Conservation (phyloP, 2,329 filamentous ascomycete genomes). For the Ophiostoma sp. region DNA sequence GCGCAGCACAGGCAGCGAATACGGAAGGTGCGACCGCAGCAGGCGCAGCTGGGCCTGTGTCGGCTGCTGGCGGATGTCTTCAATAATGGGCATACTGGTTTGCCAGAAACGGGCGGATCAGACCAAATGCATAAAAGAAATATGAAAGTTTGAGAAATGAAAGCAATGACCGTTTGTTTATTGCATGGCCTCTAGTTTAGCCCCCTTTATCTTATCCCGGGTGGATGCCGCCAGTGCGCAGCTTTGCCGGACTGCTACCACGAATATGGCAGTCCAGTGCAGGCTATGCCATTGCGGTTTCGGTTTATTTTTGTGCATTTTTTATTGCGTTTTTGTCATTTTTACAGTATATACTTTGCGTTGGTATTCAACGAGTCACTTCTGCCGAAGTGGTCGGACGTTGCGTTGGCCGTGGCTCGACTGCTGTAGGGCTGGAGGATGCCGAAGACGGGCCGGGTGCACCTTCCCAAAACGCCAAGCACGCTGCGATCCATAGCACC, state of each 20-base stretch:
- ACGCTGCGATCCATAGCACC: not conserved
- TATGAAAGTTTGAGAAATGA: too few species aligned
- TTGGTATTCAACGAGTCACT: not conserved
- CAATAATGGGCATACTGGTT: conserved; percentile 21
- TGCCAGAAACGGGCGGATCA: not conserved
- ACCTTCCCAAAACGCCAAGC: conserved; percentile 2
- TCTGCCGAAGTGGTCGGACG: not conserved
- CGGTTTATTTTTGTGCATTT: too few species aligned
- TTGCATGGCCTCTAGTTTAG: not conserved
- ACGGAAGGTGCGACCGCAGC: conserved; percentile 49
- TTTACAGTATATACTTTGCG: not conserved
- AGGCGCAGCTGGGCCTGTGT: conserved; percentile 40
- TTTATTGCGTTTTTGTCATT: too few species aligned
- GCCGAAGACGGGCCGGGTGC: not conserved
- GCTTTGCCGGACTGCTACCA: not conserved
- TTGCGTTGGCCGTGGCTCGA: not conserved
- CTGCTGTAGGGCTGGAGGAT: not conserved
- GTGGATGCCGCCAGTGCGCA: not conserved
- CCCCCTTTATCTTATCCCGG: conserved; percentile 2
- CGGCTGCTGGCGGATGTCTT: conserved; percentile 27
- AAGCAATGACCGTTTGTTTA: too few species aligned
- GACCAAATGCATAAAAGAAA: too few species aligned
- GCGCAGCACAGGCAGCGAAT: conserved; percentile 57
- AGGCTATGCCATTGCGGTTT: too few species aligned
- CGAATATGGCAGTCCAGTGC: not conserved